These are phyloP conservation scores for Podaxis sp. DNA, from an alignment of 768 basidiomycete species.

Conservation along the genomic window DNA sequence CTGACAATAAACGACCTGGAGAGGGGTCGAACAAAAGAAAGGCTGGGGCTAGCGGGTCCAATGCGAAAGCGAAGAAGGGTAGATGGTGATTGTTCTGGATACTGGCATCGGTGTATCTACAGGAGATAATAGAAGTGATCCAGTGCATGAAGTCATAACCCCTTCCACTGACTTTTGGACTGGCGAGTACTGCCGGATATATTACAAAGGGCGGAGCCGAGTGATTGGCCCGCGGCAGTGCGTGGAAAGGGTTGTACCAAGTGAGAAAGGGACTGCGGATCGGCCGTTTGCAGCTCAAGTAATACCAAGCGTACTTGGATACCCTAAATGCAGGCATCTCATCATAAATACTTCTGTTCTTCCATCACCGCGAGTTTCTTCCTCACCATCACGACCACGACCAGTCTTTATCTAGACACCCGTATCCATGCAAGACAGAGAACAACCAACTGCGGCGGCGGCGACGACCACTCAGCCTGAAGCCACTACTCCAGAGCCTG, in stretches of 20 bases:
- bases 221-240: background rate
- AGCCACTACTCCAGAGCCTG: background rate
- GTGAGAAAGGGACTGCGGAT: slow-evolving; percentile 6
- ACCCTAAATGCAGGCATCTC: background rate
- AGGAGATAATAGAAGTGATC: background rate
- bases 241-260: too few relatives aligned
- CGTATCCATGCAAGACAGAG: slow-evolving; percentile 5
- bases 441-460: background rate
- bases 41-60: slow-evolving; percentile 7
- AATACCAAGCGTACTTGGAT: background rate
- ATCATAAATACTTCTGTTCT: background rate
- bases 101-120: slow-evolving; percentile 14
- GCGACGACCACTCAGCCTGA: background rate
- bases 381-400: slow-evolving; percentile 1
- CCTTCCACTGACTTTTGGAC: too few relatives aligned
- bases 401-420: background rate
- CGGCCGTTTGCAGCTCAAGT: background rate
- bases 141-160: too few relatives aligned
- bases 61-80: slow-evolving; percentile 10
- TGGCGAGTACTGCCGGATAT: too few relatives aligned
- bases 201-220: too few relatives aligned
- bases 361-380: slow-evolving; percentile 3
- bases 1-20: background rate
- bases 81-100: slow-evolving; percentile 9
- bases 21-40: slow-evolving; percentile 15